Evolutionary conservation across 2,329 filamentous ascomycete species (phyloP), one percentile per base, ranked within the genome.

Genomic region (Elsinoe perseae): DNA sequence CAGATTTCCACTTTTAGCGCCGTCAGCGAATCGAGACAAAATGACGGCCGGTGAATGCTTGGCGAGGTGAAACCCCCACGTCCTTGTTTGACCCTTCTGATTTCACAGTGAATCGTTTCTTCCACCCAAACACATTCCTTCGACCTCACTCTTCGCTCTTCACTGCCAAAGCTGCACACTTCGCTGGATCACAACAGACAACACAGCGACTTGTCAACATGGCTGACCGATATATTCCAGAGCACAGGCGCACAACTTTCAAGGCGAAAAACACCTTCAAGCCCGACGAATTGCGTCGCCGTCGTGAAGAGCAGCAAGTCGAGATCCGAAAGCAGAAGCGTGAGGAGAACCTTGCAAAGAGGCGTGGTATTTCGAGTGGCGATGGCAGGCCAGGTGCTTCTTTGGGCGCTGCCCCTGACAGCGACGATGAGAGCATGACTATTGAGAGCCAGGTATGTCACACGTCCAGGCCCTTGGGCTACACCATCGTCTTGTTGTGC

Each of bases 221-320:
- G 93, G 87, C 93, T 74, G 93, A 98, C 75, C 89, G 93, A 70
- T 98, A 96, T 80, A 98, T 98, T 70, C 93, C 93, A 73, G 93
- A 98, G 80, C 93, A 98, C 80, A 90, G 93, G 74, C 91, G 93
- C 72, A 96, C 89, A 64, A 91, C 95, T 79, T 98, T 95, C 85
- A 98, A 98, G 86, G 93, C 93, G 56, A 96, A 96, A 83, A 92
- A 89, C 76, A 89, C 89, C 69, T 97, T 98, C 82, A 96, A 96
- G 84, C 92, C 92, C 67, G 93, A 98, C 73, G 93, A 98, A 79
- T 86, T 98, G 64, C 89, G 93, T 72, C 91, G 93, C 69, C 93
- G 93, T 72, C 93, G 93, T 71, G 93, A 98, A 74, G 93, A 98
- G 77, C 91, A 96, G 75, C 93, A 97, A 78, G 93, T 98, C 64